Conservation (phyloP, 495 filamentous ascomycete species). For the Talaromyces adpressus region DNA sequence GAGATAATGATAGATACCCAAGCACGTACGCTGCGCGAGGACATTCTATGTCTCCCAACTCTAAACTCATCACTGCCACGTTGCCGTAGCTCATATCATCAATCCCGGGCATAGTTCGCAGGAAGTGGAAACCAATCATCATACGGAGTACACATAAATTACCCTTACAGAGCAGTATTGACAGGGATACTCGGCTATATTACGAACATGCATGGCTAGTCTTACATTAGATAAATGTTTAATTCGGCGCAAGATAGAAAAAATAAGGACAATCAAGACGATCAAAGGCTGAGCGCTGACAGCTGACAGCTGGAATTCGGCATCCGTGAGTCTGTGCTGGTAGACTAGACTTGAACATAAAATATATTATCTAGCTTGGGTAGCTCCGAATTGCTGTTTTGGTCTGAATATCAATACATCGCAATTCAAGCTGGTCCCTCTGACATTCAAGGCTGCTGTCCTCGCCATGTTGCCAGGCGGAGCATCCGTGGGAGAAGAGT, state of each 20-base stretch:
- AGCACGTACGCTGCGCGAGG: neutral
- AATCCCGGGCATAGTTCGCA: neutral
- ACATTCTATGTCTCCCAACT: neutral
- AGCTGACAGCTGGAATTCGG: neutral
- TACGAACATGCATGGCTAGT: neutral
- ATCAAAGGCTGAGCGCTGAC: neutral
- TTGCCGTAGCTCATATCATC: neutral
- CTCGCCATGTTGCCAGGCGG: neutral
- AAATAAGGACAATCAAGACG: neutral
- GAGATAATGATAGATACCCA: neutral
- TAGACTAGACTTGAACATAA: neutral
- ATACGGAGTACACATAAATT: neutral
- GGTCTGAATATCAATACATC: neutral
- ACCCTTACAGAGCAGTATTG: neutral
- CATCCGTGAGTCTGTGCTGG: neutral
- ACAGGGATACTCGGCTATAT: neutral
- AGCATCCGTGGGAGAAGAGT: conserved; percentile 1
- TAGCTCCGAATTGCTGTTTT: neutral
- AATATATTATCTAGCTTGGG: neutral
- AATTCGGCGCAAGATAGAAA: neutral
- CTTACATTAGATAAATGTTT: neutral
- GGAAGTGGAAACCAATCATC: neutral
- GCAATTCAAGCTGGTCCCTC: neutral
- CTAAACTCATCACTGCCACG: neutral
- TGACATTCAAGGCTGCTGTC: neutral